Conservation (phyloP, 1,284 basidiomycete species). For the Ustilago tritici region DNA sequence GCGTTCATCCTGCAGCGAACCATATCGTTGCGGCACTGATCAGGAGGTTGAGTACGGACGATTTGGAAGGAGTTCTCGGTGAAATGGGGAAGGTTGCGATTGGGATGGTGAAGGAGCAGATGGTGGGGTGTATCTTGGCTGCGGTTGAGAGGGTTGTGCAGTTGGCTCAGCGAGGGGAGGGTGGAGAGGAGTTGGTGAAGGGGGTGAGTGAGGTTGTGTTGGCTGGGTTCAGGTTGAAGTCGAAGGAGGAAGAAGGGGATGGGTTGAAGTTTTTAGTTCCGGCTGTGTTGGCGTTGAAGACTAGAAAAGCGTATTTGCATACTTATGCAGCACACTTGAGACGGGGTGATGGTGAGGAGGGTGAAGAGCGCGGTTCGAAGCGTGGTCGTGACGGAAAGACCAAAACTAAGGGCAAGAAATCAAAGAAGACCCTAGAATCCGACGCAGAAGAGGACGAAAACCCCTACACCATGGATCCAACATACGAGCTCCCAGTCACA, state of each 20-base stretch:
- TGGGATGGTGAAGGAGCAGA: slow-evolving; percentile 46
- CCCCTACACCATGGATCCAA: slow-evolving; percentile 33
- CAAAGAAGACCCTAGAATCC: slow-evolving; percentile 7
- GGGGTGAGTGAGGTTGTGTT: slow-evolving; percentile 27
- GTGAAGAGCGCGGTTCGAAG: slow-evolving; percentile 20
- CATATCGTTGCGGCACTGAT: slow-evolving; percentile 58
- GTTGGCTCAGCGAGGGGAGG: slow-evolving; percentile 1
- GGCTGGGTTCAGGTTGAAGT: slow-evolving; percentile 26
- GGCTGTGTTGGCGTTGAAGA: slow-evolving; percentile 41
- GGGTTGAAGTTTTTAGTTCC: slow-evolving; percentile 40
- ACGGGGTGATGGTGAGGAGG: slow-evolving; percentile 10
- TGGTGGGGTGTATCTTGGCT: slow-evolving; percentile 40
- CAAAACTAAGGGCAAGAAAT: slow-evolving; percentile 21
- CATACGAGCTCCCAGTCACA: slow-evolving; percentile 11
- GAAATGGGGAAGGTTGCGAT: slow-evolving; percentile 35
- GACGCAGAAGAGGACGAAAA: slow-evolving; percentile 24
- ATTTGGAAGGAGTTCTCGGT: slow-evolving; percentile 6
- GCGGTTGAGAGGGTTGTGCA: slow-evolving; percentile 27
- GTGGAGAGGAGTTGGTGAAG: slow-evolving; percentile 20
- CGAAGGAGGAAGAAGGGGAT: slow-evolving; percentile 17
- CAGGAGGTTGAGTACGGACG: slow-evolving; percentile 20
- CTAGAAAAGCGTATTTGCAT: slow-evolving; percentile 46
- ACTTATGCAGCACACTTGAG: slow-evolving; percentile 29
- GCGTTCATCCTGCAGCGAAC: slow-evolving; percentile 65
- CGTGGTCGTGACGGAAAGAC: slow-evolving; percentile 27